These are phyloP conservation scores for Strobilomyces dryophilus DNA, from an alignment of 768 basidiomycete species.

Conservation along the genomic window DNA sequence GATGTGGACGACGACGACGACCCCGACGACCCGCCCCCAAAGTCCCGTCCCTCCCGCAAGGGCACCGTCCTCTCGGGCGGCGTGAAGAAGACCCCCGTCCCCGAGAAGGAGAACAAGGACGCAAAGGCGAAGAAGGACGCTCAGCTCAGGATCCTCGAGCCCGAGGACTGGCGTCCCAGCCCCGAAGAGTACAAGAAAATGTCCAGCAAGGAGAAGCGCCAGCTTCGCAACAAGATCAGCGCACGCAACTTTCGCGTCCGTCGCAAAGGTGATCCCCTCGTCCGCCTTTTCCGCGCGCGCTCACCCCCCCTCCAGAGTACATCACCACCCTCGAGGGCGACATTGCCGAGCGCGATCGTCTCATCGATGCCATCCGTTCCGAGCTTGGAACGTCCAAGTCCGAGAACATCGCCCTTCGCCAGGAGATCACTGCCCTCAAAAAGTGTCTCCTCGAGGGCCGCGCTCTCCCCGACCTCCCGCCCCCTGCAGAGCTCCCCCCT, in stretches of 20 bases:
- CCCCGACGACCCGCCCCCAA: conserved; percentile 26
- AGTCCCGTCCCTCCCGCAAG: conserved; percentile 52
- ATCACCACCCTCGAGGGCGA: conserved; percentile 91
- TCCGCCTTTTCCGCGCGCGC: not conserved
- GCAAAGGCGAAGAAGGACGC: conserved; percentile 24
- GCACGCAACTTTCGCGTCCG: conserved; percentile 94
- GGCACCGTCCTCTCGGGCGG: conserved; percentile 74
- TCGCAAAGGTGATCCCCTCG: conserved; percentile 63
- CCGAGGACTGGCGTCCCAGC: conserved; percentile 80
- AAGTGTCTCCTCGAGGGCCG: conserved; percentile 69
- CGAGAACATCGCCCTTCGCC: conserved; percentile 80
- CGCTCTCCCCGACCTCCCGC: conserved; percentile 41
- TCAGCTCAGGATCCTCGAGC: conserved; percentile 26
- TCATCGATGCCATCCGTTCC: conserved; percentile 81
- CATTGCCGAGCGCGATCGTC: conserved; percentile 86
- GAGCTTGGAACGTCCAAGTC: conserved; percentile 76
- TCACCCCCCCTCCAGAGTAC: conserved; percentile 57
- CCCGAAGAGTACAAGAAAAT: conserved; percentile 96
- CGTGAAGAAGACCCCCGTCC: conserved; percentile 53
- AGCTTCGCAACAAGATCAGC: conserved; percentile 94
- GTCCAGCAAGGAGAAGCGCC: conserved; percentile 92
- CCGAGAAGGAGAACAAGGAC: conserved; percentile 33
- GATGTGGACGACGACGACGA: conserved; percentile 29
- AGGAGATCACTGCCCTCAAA: conserved; percentile 74
- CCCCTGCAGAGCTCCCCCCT: conserved; percentile 40